Conservation (phyloP, 305 asterid genomes). For the Rubia occidens region DNA sequence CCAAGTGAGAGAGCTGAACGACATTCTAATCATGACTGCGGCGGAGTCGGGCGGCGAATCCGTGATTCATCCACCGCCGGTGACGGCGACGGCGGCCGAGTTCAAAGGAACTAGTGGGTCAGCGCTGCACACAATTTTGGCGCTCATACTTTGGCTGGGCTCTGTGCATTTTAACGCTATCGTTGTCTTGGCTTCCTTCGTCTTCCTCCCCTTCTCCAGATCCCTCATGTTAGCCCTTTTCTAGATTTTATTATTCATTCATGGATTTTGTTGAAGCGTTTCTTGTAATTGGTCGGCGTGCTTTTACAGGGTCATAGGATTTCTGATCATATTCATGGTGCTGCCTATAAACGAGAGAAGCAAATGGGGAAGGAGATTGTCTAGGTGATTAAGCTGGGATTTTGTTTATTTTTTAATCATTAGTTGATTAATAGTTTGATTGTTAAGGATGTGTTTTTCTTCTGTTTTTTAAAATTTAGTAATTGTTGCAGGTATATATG, state of each 20-base stretch:
- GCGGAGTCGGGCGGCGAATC: slow-evolving; percentile 11
- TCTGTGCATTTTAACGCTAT: slow-evolving; percentile 45
- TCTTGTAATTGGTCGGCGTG: not conserved
- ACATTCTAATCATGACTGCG: not conserved
- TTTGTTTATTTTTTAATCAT: not conserved
- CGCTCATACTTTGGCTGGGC: slow-evolving; percentile 67
- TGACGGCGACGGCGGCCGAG: slow-evolving; percentile 36
- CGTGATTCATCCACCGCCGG: not conserved
- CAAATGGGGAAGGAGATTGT: slow-evolving; percentile 50
- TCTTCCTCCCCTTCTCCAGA: slow-evolving; percentile 51
- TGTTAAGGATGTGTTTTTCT: not conserved
- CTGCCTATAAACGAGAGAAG: slow-evolving; percentile 67
- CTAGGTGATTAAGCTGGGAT: slow-evolving; percentile 35
- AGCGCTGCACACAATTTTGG: slow-evolving; percentile 29
- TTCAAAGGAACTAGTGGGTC: slow-evolving; percentile 51
- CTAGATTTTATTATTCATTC: not conserved
- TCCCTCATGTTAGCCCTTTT: slow-evolving; percentile 43
- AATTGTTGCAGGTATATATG: slow-evolving; percentile 62
- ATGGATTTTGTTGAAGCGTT: not conserved
- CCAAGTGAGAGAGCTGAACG: not conserved
- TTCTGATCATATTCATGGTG: slow-evolving; percentile 49
- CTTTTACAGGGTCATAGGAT: slow-evolving; percentile 52
- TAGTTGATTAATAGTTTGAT: not conserved
- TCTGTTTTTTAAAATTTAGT: no score
- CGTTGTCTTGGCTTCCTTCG: slow-evolving; percentile 42